Evolutionary conservation across 352 stramenopile species (phyloP).

Genomic region (Phytopythium vexans): DNA sequence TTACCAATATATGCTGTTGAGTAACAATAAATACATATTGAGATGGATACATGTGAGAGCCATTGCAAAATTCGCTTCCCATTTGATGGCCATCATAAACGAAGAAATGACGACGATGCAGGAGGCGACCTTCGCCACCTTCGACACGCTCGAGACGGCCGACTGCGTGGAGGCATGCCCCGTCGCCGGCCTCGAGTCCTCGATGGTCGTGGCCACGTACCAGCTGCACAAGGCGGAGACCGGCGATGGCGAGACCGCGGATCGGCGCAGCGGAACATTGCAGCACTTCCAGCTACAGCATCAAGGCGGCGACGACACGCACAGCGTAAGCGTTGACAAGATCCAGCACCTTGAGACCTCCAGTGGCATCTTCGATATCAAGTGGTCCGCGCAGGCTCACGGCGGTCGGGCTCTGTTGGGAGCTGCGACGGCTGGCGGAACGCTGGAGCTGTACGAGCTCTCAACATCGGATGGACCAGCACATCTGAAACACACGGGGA

Average conservation of each 20-base stretch:
- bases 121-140: slow-evolving; percentile 50
- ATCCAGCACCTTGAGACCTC: slow-evolving; percentile 34
- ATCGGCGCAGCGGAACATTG: slow-evolving; percentile 63
- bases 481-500: slow-evolving; percentile 27
- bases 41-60: too few species aligned
- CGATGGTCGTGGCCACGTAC: slow-evolving; percentile 77
- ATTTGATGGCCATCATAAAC: neutral
- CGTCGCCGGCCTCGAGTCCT: slow-evolving; percentile 51
- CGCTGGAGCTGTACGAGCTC: slow-evolving; percentile 65
- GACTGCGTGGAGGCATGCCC: slow-evolving; percentile 85
- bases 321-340: slow-evolving; percentile 37
- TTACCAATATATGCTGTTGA: neutral
- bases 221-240: slow-evolving; percentile 67
- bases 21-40: neutral
- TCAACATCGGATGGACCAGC: neutral
- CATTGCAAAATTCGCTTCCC: neutral
- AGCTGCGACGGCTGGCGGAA: slow-evolving; percentile 57
- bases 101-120: slow-evolving; percentile 1
- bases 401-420: slow-evolving; percentile 53
- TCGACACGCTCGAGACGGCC: slow-evolving; percentile 74
- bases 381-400: slow-evolving; percentile 61
- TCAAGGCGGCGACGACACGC: slow-evolving; percentile 13
- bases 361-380: slow-evolving; percentile 84
- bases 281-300: slow-evolving; percentile 56
- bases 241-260: slow-evolving; percentile 6